These are phyloP conservation scores for Plicaturopsis crispa DNA, from an alignment of 768 basidiomycete genomes.

Conservation along the genomic window DNA sequence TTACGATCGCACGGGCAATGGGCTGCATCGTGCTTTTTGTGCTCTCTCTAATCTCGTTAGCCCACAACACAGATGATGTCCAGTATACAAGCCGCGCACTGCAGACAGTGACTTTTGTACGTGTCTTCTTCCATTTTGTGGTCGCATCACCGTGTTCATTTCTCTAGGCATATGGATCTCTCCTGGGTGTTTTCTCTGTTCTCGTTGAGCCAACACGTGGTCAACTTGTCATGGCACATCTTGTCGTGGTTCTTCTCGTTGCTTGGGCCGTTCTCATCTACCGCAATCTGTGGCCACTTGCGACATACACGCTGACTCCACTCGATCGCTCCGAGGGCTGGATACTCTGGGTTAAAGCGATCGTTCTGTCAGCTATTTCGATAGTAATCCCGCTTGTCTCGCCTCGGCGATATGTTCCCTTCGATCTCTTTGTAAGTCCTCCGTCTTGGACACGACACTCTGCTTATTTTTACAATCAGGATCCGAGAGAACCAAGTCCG, in stretches of 20 bases:
- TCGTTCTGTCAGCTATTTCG: constrained; percentile 34
- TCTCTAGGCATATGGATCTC: constrained; percentile 27
- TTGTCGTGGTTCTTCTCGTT: constrained; percentile 40
- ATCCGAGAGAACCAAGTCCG: constrained; percentile 21
- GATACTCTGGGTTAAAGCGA: constrained; percentile 46
- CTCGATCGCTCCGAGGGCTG: constrained; percentile 38
- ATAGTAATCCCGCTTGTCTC: constrained; percentile 45
- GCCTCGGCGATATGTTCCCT: constrained; percentile 51
- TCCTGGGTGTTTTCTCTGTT: constrained; percentile 22
- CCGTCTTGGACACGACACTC: constrained; percentile 7
- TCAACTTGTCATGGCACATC: constrained; percentile 31
- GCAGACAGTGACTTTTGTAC: too few species aligned
- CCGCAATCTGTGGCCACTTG: constrained; percentile 51
- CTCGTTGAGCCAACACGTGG: constrained; percentile 16
- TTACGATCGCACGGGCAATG: too few species aligned
- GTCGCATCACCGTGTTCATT: too few species aligned
- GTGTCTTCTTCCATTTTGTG: too few species aligned
- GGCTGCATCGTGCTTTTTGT: too few species aligned
- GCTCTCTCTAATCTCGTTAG: too few species aligned
- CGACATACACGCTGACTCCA: constrained; percentile 43
- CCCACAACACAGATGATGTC: too few species aligned
- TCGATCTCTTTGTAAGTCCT: constrained; percentile 40
- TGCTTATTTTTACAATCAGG: constrained; percentile 3
- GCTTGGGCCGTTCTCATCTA: constrained; percentile 43
- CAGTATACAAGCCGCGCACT: too few species aligned